Evolutionary conservation across 257 asterid genomes (phyloP).

Genomic region (Scutellaria baicalensis): DNA sequence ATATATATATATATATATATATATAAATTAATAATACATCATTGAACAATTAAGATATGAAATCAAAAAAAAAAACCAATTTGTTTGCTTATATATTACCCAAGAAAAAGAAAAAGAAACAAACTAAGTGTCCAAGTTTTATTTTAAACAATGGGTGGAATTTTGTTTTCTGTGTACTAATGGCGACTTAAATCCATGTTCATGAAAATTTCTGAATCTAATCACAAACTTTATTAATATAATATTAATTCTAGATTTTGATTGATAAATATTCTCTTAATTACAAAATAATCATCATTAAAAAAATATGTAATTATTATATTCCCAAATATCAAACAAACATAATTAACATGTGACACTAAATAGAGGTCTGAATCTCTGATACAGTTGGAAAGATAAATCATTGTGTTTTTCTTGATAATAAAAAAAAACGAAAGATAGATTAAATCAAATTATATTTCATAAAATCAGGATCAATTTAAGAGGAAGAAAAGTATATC

Average conservation of each 20-base stretch:
- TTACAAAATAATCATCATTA: too few species aligned
- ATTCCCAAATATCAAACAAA: too few species aligned
- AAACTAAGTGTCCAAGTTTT: neutral
- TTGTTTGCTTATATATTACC: neutral
- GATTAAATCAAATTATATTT: too few species aligned
- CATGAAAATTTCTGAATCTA: neutral
- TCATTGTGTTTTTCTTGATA: too few species aligned
- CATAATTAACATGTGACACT: too few species aligned
- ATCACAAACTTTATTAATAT: neutral
- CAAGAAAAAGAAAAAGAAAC: neutral
- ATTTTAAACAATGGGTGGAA: constrained; percentile 34
- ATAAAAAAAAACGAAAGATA: too few species aligned
- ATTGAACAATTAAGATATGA: neutral
- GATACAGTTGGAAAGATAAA: too few species aligned
- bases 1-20: neutral
- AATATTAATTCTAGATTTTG: neutral
- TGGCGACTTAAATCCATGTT: constrained; percentile 1
- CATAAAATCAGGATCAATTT: too few species aligned
- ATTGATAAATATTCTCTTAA: too few species aligned
- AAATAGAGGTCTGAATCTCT: too few species aligned
- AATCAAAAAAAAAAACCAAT: neutral
- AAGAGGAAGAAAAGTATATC: too few species aligned
- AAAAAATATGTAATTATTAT: too few species aligned
- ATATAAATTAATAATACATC: neutral
- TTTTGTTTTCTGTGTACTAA: constrained; percentile 16